phyloP scores from a whole-genome alignment of 306 rosid species.

The Morella rubra region DNA sequence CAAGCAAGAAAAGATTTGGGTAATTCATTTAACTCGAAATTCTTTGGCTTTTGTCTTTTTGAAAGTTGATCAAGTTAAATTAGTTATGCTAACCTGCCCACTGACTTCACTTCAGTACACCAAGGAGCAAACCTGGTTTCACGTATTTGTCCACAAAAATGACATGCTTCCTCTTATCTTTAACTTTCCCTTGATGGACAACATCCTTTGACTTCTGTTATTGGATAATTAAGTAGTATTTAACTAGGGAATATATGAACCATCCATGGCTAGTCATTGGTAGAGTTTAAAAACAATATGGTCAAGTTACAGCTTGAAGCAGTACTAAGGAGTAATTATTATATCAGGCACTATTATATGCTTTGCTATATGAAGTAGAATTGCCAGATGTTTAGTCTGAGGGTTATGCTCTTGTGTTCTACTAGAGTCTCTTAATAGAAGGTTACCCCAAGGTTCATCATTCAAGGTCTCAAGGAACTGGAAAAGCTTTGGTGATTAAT shows the following conservation, averaged over 20 bases:
- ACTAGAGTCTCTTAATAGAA: background rate
- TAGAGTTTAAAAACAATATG: background rate
- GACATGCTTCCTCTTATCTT: background rate
- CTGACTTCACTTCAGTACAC: background rate
- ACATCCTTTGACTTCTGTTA: background rate
- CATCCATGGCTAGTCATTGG: background rate
- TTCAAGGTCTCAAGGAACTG: background rate
- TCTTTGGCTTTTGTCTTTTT: background rate
- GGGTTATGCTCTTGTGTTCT: background rate
- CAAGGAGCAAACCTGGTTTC: background rate
- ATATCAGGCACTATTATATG: background rate
- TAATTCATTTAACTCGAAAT: conserved; percentile 17
- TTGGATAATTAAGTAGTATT: background rate
- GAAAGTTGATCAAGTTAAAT: background rate
- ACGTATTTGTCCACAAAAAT: background rate
- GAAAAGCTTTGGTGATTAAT: background rate
- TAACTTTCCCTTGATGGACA: background rate
- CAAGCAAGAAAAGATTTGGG: conserved; percentile 73
- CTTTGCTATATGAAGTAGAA: background rate
- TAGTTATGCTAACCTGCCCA: background rate
- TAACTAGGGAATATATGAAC: background rate
- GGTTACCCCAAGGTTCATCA: background rate
- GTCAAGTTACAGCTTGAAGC: background rate
- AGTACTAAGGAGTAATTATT: background rate
- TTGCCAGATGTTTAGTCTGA: background rate